Evolutionary conservation across 2,329 filamentous ascomycete species (phyloP), one percentile per base, ranked within the genome.

Genomic region (Lachnellula suecica): DNA sequence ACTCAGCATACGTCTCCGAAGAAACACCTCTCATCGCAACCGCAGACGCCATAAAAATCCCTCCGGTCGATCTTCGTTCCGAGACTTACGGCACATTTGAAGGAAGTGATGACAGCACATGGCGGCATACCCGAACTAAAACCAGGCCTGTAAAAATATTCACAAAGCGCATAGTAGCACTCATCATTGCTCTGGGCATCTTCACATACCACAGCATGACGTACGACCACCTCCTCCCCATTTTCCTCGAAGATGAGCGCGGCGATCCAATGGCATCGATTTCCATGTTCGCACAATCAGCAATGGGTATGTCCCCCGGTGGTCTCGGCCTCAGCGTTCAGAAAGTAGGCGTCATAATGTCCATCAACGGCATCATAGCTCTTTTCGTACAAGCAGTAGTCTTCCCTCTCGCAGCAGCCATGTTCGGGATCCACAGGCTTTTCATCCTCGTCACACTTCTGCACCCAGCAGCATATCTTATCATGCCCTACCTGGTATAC

Each of bases 131-230:
- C 62, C 65, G 54, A 59, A 63, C 44, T 56, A 64, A 61, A 46
- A 46, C 34, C 13, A 25, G 23, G 17, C 35, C 44, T 7, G 56
- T 53, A 74, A 79, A 60, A 66, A 76, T 79, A 47, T 82, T 86
- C 60, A 85, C 79, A 2, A 77, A 73, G 70, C 81, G 81, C 37
- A 85, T 96, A 54, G 75, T 89, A 59, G 85, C 88, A 70, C 81
- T 96, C 48, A 84, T 94, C 35, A 65, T 91, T n/a, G 87, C 92
- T 1, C 74, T 97, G 44, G 89, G 88, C 41, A 89, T 97, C 58
- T 96, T 96, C 73, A 94, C 91, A 4, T 96, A 96, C 68, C 92
- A 97, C 71, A 91, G 88, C 34, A 97, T 97, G 91, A 91, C 88
- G 0, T 97, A 90, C 71, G 93, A 97, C 66, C 89, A 96, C 67